phyloP scores from a whole-genome alignment of 179 eudicot genomes.

The Silene noctiflora region DNA sequence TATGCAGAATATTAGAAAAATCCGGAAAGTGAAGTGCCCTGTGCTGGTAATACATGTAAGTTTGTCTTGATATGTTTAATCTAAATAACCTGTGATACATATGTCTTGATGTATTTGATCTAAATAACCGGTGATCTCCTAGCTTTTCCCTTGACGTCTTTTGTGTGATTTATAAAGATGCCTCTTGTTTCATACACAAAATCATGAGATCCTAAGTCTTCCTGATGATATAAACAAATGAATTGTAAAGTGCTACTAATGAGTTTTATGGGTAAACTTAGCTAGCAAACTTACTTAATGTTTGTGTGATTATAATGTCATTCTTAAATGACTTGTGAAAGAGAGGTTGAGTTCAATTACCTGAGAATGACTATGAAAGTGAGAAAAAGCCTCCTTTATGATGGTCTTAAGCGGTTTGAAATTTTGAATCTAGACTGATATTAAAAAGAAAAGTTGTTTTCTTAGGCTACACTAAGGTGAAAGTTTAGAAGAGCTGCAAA shows the following conservation, averaged over 20 bases:
- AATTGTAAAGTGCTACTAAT: not conserved
- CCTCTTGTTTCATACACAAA: not conserved
- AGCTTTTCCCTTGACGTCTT: not conserved
- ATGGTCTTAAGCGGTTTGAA: too few relatives aligned
- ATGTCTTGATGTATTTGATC: not conserved
- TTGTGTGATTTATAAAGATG: not conserved
- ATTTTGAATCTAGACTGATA: too few relatives aligned
- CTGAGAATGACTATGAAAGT: too few relatives aligned
- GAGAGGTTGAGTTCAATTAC: too few relatives aligned
- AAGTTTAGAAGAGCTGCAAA: not conserved
- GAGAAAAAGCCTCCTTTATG: too few relatives aligned
- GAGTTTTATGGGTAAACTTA: too few relatives aligned
- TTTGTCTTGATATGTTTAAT: not conserved
- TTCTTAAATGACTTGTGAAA: too few relatives aligned
- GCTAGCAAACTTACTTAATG: too few relatives aligned
- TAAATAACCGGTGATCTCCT: not conserved
- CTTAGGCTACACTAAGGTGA: not conserved
- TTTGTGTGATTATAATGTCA: too few relatives aligned
- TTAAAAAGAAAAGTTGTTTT: not conserved
- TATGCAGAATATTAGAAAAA: constrained; percentile 79
- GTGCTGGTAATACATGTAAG: constrained; percentile 57
- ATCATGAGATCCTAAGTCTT: not conserved
- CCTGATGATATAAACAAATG: not conserved
- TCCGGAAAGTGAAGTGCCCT: constrained; percentile 85
- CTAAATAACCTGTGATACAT: constrained; percentile 1